A percentile compares a stretch with the other conserved stretches of the same genome.
These are phyloP conservation scores for Hygrophoropsis aurantiaca DNA, from an alignment of 768 basidiomycete species.

Conservation along the genomic window DNA sequence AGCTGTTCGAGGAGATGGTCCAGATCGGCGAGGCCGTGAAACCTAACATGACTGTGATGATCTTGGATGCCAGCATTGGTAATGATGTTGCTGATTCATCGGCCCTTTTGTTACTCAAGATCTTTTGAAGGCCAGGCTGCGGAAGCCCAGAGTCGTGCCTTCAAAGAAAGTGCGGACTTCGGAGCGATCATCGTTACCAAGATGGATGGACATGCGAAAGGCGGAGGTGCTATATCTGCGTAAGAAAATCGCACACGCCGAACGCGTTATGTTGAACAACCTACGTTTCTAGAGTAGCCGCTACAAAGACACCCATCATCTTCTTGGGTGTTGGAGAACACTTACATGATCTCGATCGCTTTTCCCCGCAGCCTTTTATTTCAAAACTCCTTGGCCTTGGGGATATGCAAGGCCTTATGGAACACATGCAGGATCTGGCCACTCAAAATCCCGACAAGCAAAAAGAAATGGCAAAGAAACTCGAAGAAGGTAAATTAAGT, in stretches of 20 bases:
- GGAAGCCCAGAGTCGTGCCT: constrained; percentile 92
- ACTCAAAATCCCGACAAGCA: constrained; percentile 94
- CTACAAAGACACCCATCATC: constrained; percentile 96
- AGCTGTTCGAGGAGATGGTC: constrained; percentile 97
- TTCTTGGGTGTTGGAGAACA: constrained; percentile 99
- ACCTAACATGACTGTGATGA: constrained; percentile 94
- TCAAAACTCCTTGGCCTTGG: constrained; percentile 95
- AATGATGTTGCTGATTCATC: constrained; percentile 12
- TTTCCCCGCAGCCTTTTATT: constrained; percentile 95
- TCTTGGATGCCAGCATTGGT: constrained; percentile 97
- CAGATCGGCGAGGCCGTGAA: constrained; percentile 92
- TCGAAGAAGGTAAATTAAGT: constrained; percentile 95
- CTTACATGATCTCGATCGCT: constrained; percentile 93
- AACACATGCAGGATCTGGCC: constrained; percentile 97
- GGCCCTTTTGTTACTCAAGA: not conserved
- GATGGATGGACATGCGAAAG: constrained; percentile 99
- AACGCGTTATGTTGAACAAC: constrained; percentile 5
- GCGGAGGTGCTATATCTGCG: constrained; percentile 99
- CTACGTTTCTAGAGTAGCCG: constrained; percentile 74
- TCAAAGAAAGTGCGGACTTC: constrained; percentile 97
- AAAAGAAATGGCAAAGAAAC: constrained; percentile 97
- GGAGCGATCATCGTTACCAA: constrained; percentile 99
- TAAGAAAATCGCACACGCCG: constrained; percentile 40
- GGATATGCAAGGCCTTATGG: constrained; percentile 95
- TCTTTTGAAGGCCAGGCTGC: constrained; percentile 82